phyloP scores from a whole-genome alignment of 495 filamentous ascomycete species.

The Annulohypoxylon bovei region DNA sequence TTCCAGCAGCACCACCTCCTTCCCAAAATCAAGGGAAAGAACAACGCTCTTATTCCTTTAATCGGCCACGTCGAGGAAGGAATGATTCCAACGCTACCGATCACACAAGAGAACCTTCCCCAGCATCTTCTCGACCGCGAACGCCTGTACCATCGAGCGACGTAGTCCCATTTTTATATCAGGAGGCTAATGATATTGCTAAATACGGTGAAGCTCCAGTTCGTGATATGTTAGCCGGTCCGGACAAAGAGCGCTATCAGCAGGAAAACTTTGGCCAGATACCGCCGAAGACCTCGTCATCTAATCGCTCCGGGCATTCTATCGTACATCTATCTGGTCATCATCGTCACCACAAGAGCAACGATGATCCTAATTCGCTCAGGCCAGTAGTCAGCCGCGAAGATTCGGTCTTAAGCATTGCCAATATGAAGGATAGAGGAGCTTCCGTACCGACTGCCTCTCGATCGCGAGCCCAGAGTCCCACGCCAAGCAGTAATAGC shows the following conservation, averaged over 20 bases:
- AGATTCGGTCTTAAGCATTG: constrained; percentile 67
- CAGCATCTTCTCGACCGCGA: constrained; percentile 74
- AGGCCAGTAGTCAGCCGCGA: constrained; percentile 75
- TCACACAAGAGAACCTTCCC: constrained; percentile 70
- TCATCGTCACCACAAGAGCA: constrained; percentile 79
- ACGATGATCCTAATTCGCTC: constrained; percentile 72
- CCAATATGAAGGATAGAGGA: constrained; percentile 55
- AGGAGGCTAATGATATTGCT: constrained; percentile 85
- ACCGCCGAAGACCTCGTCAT: constrained; percentile 61
- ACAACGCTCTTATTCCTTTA: constrained; percentile 67
- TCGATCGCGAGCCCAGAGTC: constrained; percentile 73
- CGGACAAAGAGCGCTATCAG: constrained; percentile 72
- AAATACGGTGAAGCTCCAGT: constrained; percentile 86
- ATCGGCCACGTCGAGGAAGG: constrained; percentile 68
- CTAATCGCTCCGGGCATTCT: constrained; percentile 62
- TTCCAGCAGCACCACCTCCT: constrained; percentile 62
- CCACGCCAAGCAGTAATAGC: constrained; percentile 76
- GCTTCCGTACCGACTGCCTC: constrained; percentile 54
- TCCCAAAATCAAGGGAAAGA: constrained; percentile 55
- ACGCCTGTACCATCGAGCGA: constrained; percentile 91
- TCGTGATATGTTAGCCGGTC: constrained; percentile 73
- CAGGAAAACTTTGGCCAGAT: constrained; percentile 53
- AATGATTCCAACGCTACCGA: constrained; percentile 79
- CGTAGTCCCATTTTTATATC: constrained; percentile 94
- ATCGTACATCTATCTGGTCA: constrained; percentile 68